Evolutionary conservation across 345 rosid genomes (phyloP).

Genomic region (Rubroshorea leprosula): DNA sequence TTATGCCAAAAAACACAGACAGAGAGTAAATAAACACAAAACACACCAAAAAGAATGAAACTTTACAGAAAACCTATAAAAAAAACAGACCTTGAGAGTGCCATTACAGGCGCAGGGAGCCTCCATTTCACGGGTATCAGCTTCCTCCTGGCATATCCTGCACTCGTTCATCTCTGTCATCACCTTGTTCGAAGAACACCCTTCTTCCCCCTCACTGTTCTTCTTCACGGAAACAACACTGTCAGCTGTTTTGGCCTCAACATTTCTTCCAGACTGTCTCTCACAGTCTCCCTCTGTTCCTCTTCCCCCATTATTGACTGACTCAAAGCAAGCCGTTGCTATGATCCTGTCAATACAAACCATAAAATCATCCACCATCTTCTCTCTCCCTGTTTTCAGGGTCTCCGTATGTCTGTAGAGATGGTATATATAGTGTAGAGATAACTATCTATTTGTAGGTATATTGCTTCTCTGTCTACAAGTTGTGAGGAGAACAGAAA

Average conservation of each 20-base stretch:
- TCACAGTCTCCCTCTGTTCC: neutral
- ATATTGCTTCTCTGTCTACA: neutral
- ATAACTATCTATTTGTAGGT: neutral
- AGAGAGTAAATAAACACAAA: neutral
- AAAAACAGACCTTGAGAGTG: conserved; percentile 50
- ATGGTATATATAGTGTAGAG: neutral
- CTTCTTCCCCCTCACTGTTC: conserved; percentile 17
- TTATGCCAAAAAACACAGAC: neutral
- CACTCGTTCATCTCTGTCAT: conserved; percentile 40
- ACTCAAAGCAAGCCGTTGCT: conserved; percentile 32
- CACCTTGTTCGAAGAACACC: conserved; percentile 25
- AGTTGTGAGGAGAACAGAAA: neutral
- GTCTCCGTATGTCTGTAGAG: no score
- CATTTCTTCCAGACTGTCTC: neutral
- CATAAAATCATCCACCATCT: conserved; percentile 46
- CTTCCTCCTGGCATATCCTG: conserved; percentile 70
- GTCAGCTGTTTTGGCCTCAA: neutral
- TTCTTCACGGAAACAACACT: conserved; percentile 13
- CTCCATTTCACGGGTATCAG: conserved; percentile 38
- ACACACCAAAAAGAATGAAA: neutral
- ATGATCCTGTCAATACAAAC: conserved; percentile 38
- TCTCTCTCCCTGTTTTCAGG: neutral
- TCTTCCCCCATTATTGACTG: conserved; percentile 10
- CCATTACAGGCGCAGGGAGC: conserved; percentile 67
- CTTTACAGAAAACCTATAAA: neutral